Evolutionary conservation across 1,284 basidiomycete species (phyloP), one percentile per base, ranked within the genome.

Genomic region (Fereydounia khargensis): DNA sequence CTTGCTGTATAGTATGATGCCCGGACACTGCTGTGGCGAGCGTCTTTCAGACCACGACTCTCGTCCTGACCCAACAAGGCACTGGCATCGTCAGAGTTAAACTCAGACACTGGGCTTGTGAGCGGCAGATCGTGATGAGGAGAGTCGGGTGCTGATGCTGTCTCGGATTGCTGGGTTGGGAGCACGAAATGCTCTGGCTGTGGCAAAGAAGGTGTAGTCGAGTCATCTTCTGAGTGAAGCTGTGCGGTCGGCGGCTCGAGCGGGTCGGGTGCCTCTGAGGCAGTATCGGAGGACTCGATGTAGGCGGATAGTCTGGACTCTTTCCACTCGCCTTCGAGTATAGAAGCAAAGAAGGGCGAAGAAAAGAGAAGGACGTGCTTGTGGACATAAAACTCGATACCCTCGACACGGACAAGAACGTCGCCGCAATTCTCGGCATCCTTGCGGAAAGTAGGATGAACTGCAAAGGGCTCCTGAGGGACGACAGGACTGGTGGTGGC

Each of bases 331-430:
- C 60, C 63, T 11, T 46, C 39, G 27, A 66, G 30, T 4, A 66
- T 25, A 13, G 48, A 42, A 9, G 47, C 39, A 25, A 68, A 68
- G 38, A 68, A 68, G 14, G 65, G 58, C 16, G 46, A 52, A 0
- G 60, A 49, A 27, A 59, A 68, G 35, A 53, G 25, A 22, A 68
- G 41, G 6, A 66, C 38, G 21, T 64, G 49, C 32, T 52, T 57
- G 30, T 68, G 65, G 17, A 66, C 63, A 28, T 45, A 68, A 16
- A 65, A 68, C 25, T 63, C 48, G n/a, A 55, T 48, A 4, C 46
- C 63, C 1, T 50, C 42, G 20, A 55, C 58, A 6, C 46, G 32
- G 24, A 68, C 51, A 18, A 63, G 28, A 20, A 68, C 63, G 36
- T 65, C 54, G 22, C 65, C 65, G 13, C 53, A 19, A 24, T 47